Base-by-base conservation (phyloP, 2,329 filamentous ascomycete genomes). In the Falciphora oryzae region DNA sequence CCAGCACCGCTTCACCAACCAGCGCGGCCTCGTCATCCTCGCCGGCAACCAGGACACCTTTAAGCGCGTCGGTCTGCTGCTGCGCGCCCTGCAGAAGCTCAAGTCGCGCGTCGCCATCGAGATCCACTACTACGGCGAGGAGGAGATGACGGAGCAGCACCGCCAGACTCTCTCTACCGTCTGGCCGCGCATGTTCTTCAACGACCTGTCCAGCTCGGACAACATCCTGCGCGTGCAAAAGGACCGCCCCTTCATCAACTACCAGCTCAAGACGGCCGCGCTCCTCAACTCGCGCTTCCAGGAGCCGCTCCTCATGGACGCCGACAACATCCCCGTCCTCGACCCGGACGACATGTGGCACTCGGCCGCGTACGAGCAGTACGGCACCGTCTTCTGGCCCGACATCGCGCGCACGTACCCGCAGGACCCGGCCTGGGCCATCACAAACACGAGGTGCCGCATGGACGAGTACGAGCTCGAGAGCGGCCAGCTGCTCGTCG, bases 381-480 rank as follows among this genome's bases (percentile, higher is more conserved):
- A 69, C 65, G 74, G 73, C 63, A 73, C 71, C 16, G 63, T 76
- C 28, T 76, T 76, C 68, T 76, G 74, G 74, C 75, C 75, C 18
- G 75, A 77, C 63, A 74, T 75, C 64, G 70, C 73, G 27, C 74
- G 74, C 18, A 75, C 74, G 7, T 70, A 66, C 56, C 68, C 67
- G 28, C 66, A 69, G 64, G 68, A 68, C 58, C 67, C 67, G 22
- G 65, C 72, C 35, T 75, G 74, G 72, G 69, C 72, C 58, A 75
- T 75, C 66, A 74, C 73, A 11, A 75, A 76, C 67, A 75, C 75
- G 8, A n/a, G 65, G 10, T 76, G 74, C 63, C 69, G 70, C 27
- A 71, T 73, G 68, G 68, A 75, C 64, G 75, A 76, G 64, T 76
- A 75, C 64, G 75, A 75, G 73, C 67, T 67, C 57, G 68, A 77